Percentiles rank a stretch among this genome's conserved stretches.
Conservation (phyloP, 768 basidiomycete species). For the Pleurotus tuber-regium region DNA sequence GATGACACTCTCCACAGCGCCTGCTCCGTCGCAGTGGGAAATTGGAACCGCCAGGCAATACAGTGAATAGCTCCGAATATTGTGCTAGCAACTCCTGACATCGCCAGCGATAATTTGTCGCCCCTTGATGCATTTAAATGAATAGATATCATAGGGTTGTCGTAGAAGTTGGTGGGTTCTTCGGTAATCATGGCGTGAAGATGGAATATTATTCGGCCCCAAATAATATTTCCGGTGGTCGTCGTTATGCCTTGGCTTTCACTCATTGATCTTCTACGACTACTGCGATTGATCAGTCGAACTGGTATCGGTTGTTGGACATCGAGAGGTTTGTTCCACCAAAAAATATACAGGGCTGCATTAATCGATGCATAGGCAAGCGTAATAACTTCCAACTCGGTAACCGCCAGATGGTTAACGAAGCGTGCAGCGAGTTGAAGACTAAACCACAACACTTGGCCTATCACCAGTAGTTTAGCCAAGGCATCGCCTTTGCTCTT, state of each 20-base stretch:
- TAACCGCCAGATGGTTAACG: constrained; percentile 19
- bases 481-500: constrained; percentile 25
- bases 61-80: constrained; percentile 26
- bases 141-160: neutral
- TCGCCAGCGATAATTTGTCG: neutral
- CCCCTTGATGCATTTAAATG: neutral
- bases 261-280: no score
- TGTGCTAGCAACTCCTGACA: constrained; percentile 4
- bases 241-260: no score
- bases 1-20: constrained; percentile 24
- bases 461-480: constrained; percentile 21
- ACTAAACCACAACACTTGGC: constrained; percentile 29
- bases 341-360: constrained; percentile 24
- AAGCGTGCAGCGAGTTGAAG: constrained; percentile 24
- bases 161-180: constrained; percentile 1
- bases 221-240: no score
- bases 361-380: constrained; percentile 25
- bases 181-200: neutral
- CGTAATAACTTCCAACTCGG: constrained; percentile 29
- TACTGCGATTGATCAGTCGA: no score
- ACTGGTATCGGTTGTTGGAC: constrained; percentile 16
- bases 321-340: constrained; percentile 35
- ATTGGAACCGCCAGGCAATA: constrained; percentile 25
- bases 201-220: neutral
- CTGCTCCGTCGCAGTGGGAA: constrained; percentile 19